Percentiles rank a stretch among this genome's conserved stretches.
These are phyloP conservation scores for Carex cristatella DNA, from an alignment of 176 grass and related monocot species.

Conservation along the genomic window DNA sequence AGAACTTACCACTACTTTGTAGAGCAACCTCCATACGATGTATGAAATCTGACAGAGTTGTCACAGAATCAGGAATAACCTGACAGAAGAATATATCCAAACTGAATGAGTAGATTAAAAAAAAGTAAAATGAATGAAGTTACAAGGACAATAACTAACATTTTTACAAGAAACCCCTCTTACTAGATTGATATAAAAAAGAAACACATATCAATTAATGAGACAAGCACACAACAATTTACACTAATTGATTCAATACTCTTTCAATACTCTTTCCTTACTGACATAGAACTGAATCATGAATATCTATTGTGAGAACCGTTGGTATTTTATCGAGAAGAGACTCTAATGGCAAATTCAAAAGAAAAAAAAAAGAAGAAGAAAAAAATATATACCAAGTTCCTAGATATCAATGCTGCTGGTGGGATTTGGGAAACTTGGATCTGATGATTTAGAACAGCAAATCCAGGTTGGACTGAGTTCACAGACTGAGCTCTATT, in stretches of 20 bases:
- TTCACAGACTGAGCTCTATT: conserved; percentile 48
- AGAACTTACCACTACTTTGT: conserved; percentile 56
- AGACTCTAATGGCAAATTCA: conserved; percentile 7
- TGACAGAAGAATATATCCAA: conserved; percentile 27
- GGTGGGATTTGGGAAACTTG: conserved; percentile 58
- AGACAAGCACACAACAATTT: conserved; percentile 1
- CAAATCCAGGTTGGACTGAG: conserved; percentile 48
- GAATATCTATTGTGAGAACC: neutral
- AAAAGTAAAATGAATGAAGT: neutral
- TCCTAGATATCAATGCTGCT: conserved; percentile 31
- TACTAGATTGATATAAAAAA: neutral
- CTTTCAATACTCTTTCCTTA: neutral
- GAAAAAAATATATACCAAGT: conserved; percentile 33
- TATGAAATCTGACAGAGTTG: conserved; percentile 63
- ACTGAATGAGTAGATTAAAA: neutral
- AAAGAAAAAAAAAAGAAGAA: neutral
- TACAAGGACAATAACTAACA: neutral
- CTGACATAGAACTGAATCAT: neutral
- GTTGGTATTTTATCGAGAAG: neutral
- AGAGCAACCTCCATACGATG: conserved; percentile 59
- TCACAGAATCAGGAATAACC: conserved; percentile 87
- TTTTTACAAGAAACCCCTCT: neutral
- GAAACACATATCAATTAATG: neutral
- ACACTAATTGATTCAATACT: neutral
- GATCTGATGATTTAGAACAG: conserved; percentile 61